These are phyloP conservation scores for Mayamaea pseudoterrestris DNA, from an alignment of 108 stramenopile genomes.

Conservation along the genomic window DNA sequence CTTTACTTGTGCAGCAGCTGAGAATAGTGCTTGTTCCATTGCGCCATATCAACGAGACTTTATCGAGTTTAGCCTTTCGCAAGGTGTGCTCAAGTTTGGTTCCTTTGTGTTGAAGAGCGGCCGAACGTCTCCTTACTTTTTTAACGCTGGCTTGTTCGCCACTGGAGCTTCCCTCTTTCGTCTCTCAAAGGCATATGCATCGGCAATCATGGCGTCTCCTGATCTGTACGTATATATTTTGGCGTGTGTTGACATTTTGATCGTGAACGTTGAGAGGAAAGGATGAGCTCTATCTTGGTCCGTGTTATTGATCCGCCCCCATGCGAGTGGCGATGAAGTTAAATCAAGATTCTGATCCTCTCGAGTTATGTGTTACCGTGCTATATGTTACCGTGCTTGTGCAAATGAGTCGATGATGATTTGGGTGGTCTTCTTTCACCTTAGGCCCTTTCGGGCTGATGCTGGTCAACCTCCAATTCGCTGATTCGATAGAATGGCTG, in stretches of 20 bases:
- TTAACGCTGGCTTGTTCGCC: constrained; percentile 94
- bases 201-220: constrained; percentile 76
- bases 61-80: constrained; percentile 78
- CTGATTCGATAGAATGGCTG: constrained; percentile 63
- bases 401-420: constrained; percentile 29
- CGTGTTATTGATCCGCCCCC: constrained; percentile 79
- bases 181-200: constrained; percentile 86
- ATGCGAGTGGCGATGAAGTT: constrained; percentile 67
- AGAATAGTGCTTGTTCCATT: constrained; percentile 10
- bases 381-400: constrained; percentile 1
- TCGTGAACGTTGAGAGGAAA: constrained; percentile 14
- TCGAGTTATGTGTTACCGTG: background rate
- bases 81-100: constrained; percentile 92
- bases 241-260: constrained; percentile 7
- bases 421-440: constrained; percentile 73
- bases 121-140: constrained; percentile 96
- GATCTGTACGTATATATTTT: constrained; percentile 52
- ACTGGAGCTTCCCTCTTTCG: constrained; percentile 67
- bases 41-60: constrained; percentile 83
- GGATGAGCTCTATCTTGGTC: constrained; percentile 59
- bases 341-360: constrained; percentile 39
- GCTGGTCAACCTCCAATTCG: constrained; percentile 68
- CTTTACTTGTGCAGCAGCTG: constrained; percentile 25
- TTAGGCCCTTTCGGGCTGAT: constrained; percentile 44
- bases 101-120: constrained; percentile 96